Percentiles rank a stretch among this genome's conserved stretches.
Evolutionary conservation across 768 basidiomycete genomes (phyloP).

Genomic region (Ramaria rubella): DNA sequence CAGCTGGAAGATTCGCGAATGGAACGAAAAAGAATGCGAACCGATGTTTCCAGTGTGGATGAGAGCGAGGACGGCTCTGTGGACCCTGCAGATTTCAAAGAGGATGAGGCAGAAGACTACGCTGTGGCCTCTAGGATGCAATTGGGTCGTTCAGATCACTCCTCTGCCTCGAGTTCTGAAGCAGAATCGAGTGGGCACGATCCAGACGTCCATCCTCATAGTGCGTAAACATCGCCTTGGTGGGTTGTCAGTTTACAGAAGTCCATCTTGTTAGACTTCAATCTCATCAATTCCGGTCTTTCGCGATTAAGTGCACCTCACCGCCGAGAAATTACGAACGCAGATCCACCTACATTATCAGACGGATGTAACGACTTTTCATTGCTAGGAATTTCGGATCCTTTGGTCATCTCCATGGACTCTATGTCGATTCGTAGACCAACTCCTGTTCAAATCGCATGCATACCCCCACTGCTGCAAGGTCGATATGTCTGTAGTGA

Average conservation of each 20-base stretch:
- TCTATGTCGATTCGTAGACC: slow-evolving; percentile 82
- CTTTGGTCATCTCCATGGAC: slow-evolving; percentile 57
- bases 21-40: slow-evolving; percentile 31
- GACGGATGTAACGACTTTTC: slow-evolving; percentile 36
- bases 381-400: slow-evolving; percentile 51
- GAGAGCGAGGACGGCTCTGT: slow-evolving; percentile 5
- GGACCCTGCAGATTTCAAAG: slow-evolving; percentile 15
- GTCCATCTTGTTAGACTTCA: slow-evolving; percentile 15
- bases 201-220: neutral
- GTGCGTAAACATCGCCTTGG: neutral
- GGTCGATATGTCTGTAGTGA: slow-evolving; percentile 38
- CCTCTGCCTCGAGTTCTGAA: neutral
- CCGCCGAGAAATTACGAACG: slow-evolving; percentile 4
- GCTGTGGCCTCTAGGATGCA: neutral
- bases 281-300: slow-evolving; percentile 19
- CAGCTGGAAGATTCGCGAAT: slow-evolving; percentile 35
- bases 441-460: slow-evolving; percentile 84
- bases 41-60: slow-evolving; percentile 17
- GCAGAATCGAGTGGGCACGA: neutral
- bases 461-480: slow-evolving; percentile 79
- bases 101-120: slow-evolving; percentile 11
- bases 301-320: slow-evolving; percentile 10
- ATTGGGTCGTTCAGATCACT: neutral
- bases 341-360: slow-evolving; percentile 2
- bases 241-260: neutral